These are phyloP conservation scores for Hortaea werneckii DNA, from an alignment of 2,329 filamentous ascomycete genomes.

Conservation along the genomic window DNA sequence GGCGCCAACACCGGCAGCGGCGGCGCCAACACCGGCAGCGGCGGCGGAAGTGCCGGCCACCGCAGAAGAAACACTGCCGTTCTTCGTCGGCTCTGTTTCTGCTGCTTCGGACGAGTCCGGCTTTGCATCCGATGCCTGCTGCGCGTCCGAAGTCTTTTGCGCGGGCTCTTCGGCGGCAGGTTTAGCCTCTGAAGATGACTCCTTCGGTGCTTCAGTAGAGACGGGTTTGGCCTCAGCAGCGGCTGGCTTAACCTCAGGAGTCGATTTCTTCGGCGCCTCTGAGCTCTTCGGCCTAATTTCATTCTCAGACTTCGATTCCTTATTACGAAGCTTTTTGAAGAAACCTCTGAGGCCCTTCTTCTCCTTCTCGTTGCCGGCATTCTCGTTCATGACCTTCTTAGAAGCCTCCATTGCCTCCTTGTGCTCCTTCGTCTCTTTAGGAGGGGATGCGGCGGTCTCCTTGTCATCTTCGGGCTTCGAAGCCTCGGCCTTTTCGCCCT, in stretches of 20 bases:
- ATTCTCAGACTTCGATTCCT: constrained; percentile 10
- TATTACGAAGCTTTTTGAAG: constrained; percentile 18
- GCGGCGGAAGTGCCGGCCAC: no score
- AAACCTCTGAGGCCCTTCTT: constrained; percentile 20
- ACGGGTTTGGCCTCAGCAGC: no score
- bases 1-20: no score
- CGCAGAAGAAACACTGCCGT: no score
- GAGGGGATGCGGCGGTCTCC: neutral
- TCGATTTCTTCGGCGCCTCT: neutral
- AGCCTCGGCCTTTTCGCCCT: no score
- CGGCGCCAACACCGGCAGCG: no score
- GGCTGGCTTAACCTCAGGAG: neutral
- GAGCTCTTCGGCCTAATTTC: constrained; percentile 3
- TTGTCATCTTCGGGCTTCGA: neutral
- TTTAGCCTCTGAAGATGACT: neutral
- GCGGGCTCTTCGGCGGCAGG: neutral
- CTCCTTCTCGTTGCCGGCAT: constrained; percentile 5
- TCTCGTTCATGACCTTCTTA: constrained; percentile 2
- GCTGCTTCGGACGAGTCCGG: no score
- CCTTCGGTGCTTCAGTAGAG: neutral
- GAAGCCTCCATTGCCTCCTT: constrained; percentile 8
- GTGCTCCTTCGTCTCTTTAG: constrained; percentile 12
- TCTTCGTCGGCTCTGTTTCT: no score
- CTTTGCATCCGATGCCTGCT: no score
- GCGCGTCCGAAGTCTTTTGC: no score